These are phyloP conservation scores for Trypanosoma mega DNA, from an alignment of 208 protist species.

Conservation along the genomic window DNA sequence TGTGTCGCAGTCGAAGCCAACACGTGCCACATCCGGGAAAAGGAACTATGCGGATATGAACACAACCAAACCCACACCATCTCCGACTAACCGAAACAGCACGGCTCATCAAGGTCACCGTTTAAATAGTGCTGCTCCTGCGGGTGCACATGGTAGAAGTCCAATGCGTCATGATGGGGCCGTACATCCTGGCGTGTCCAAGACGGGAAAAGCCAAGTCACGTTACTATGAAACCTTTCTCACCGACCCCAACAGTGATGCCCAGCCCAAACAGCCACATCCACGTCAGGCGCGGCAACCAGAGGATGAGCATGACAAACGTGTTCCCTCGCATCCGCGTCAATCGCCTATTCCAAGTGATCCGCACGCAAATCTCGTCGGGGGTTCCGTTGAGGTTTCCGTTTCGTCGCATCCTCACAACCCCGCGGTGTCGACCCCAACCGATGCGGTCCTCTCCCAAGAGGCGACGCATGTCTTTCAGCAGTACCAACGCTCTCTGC, in stretches of 20 bases:
- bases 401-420: too few relatives aligned
- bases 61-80: too few relatives aligned
- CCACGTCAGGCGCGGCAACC: neutral
- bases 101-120: too few relatives aligned
- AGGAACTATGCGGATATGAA: too few relatives aligned
- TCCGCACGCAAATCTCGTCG: too few relatives aligned
- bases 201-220: neutral
- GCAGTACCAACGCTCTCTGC: conserved; percentile 3
- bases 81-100: too few relatives aligned
- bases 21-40: too few relatives aligned
- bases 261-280: neutral
- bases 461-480: conserved; percentile 1
- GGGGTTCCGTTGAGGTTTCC: too few relatives aligned
- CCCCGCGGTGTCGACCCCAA: too few relatives aligned
- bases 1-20: neutral
- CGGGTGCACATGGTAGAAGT: neutral
- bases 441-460: neutral
- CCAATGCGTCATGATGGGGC: neutral
- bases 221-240: neutral
- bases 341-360: neutral
- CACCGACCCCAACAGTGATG: neutral
- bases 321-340: too few relatives aligned
- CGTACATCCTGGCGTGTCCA: neutral
- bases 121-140: neutral
- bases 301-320: too few relatives aligned